Percentiles rank a stretch among this genome's conserved stretches.
phyloP scores from a whole-genome alignment of 306 rosid genomes.

The Myrica gale region DNA sequence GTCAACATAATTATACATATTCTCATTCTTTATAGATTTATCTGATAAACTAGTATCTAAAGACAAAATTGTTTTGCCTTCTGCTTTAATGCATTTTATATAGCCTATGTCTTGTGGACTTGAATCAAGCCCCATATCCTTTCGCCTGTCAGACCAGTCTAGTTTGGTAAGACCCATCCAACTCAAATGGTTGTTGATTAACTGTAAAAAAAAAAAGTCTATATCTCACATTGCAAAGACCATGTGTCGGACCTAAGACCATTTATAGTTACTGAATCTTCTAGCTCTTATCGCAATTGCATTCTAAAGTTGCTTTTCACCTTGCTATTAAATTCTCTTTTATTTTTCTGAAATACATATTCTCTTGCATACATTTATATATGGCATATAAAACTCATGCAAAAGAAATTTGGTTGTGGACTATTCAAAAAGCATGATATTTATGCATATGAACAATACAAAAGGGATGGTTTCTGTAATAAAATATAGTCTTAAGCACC shows the following conservation, averaged over 20 bases:
- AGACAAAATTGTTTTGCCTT: neutral
- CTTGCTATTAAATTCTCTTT: neutral
- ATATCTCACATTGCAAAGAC: too few species aligned
- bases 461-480: too few species aligned
- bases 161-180: neutral
- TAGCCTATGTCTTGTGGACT: neutral
- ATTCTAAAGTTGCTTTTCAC: neutral
- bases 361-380: too few species aligned
- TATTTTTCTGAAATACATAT: neutral
- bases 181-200: neutral
- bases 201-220: too few species aligned
- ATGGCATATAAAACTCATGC: too few species aligned
- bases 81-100: neutral
- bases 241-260: too few species aligned
- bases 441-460: too few species aligned
- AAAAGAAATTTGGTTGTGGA: too few species aligned
- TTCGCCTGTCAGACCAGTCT: neutral
- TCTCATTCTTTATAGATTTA: neutral
- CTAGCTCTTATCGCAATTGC: neutral
- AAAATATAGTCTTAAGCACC: too few species aligned
- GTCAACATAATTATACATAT: neutral
- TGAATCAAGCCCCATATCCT: neutral
- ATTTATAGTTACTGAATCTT: too few species aligned
- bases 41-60: neutral
- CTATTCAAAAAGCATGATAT: too few species aligned